Base-by-base conservation (phyloP, 441 rosid species). In the Populus hybrid region DNA sequence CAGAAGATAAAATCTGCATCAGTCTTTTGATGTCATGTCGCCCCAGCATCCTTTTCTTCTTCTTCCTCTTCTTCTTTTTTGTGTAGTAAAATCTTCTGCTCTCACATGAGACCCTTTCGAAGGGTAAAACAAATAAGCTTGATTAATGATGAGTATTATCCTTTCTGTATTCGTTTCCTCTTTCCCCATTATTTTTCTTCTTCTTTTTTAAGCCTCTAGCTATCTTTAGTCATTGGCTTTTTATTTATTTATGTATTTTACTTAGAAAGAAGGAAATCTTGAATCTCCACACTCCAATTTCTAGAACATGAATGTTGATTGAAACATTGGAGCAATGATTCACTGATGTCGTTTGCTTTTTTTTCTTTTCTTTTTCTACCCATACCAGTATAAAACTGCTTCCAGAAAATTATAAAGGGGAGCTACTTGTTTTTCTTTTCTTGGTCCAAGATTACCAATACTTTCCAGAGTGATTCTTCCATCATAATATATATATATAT, bases 21-120 rank as follows among this genome's bases (percentile, higher is more conserved):
- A 33, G 65, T 61, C 69, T 72, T 64, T 80, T 61, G 40, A 64
- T 76, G 71, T 80, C 80, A 65, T 63, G 28, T 80, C 79, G 33
- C 38, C 7, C 68, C 68, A 59, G 26, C 65, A 63, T 4, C 14
- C 0, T 63, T 8, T 20, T 63, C 24, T 61, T 61, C 14, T 3
- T 9, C 35, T 33, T 33, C 35, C 35, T 33, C 36, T 33, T 33
- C 20, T 53, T 69, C 59, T 45, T 33, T 31, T 66, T 69, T 31
- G 64, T 61, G 45, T 69, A 56, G 78, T 74, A 21, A 33, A 31
- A 50, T 38, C 53, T 69, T 45, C 35, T 29, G 20, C 11, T 66
- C 2, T 53, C 53, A 8, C 74, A 42, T 64, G 56, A 63, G 77
- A 64, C 73, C 65, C 18, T 53, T 74, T 64, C 75, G 14, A 50